Conservation (phyloP, 148 eudicot genomes). For the Chenopodium album region DNA sequence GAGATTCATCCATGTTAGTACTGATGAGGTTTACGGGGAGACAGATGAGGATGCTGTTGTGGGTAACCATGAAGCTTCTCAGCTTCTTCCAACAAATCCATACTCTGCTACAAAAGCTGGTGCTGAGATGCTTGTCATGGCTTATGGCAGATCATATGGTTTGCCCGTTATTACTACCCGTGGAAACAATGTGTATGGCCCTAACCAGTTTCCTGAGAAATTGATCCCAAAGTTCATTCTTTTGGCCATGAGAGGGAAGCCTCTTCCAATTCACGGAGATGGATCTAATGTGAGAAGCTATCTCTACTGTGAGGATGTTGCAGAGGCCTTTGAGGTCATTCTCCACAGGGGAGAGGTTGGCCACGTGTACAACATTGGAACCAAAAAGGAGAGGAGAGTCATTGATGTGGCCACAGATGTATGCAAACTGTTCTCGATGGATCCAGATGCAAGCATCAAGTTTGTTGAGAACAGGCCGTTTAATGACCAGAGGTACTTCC, state of each 20-base stretch:
- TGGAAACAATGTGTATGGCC: slow-evolving; percentile 84
- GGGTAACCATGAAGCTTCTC: slow-evolving; percentile 78
- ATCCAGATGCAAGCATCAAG: slow-evolving; percentile 49
- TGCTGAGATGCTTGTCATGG: slow-evolving; percentile 94
- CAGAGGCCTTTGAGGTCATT: slow-evolving; percentile 77
- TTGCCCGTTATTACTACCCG: slow-evolving; percentile 77
- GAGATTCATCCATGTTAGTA: slow-evolving; percentile 84
- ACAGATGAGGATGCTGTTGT: slow-evolving; percentile 74
- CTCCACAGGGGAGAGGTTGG: slow-evolving; percentile 86
- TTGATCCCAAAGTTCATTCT: slow-evolving; percentile 80
- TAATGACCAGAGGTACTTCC: slow-evolving; percentile 77
- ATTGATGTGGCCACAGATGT: slow-evolving; percentile 68
- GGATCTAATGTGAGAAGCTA: slow-evolving; percentile 81
- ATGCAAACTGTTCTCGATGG: slow-evolving; percentile 53
- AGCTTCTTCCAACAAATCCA: slow-evolving; percentile 82
- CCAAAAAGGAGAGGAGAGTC: slow-evolving; percentile 68
- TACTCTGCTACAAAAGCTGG: slow-evolving; percentile 91
- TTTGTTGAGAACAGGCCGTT: slow-evolving; percentile 78
- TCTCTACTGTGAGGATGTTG: slow-evolving; percentile 85
- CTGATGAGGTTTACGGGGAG: slow-evolving; percentile 91
- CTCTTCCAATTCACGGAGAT: slow-evolving; percentile 73
- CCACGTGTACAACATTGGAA: slow-evolving; percentile 77
- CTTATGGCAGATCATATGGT: slow-evolving; percentile 75
- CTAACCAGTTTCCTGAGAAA: slow-evolving; percentile 84
- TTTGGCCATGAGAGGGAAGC: slow-evolving; percentile 68